phyloP scores from a whole-genome alignment of 1,284 basidiomycete genomes.

The Anthracocystis walkeri region DNA sequence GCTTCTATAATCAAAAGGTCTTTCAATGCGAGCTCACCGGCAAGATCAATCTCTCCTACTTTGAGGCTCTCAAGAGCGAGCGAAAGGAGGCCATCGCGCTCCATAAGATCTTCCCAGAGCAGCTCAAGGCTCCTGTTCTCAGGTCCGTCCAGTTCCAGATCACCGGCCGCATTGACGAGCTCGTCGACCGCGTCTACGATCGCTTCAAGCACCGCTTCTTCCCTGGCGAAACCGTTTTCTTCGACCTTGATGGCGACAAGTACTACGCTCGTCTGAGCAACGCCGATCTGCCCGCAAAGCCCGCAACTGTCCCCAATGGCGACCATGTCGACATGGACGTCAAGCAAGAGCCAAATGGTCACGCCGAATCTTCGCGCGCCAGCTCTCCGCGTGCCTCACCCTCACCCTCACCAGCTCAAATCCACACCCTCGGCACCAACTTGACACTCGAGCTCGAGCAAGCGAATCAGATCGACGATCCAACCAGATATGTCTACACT shows the following conservation, averaged over 20 bases:
- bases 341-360: slow-evolving; percentile 35
- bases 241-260: slow-evolving; percentile 71
- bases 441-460: slow-evolving; percentile 81
- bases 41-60: slow-evolving; percentile 91
- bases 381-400: slow-evolving; percentile 13
- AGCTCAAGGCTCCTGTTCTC: slow-evolving; percentile 89
- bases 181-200: slow-evolving; percentile 93
- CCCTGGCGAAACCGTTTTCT: slow-evolving; percentile 75
- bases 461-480: slow-evolving; percentile 80
- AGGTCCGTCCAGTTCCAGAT: slow-evolving; percentile 90
- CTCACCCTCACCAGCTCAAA: slow-evolving; percentile 12
- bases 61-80: slow-evolving; percentile 91
- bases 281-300: slow-evolving; percentile 76
- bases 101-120: slow-evolving; percentile 89
- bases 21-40: slow-evolving; percentile 96
- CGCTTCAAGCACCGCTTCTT: slow-evolving; percentile 96
- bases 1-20: slow-evolving; percentile 90
- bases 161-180: slow-evolving; percentile 90
- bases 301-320: background rate
- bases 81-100: slow-evolving; percentile 85
- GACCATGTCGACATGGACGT: slow-evolving; percentile 18
- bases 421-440: slow-evolving; percentile 81
- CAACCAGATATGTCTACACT: slow-evolving; percentile 85
- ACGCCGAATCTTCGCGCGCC: slow-evolving; percentile 22
- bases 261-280: slow-evolving; percentile 81